A percentile compares a stretch with the other conserved stretches of the same genome.
phyloP scores from a whole-genome alignment of 73 alveolate genomes.

The Tetrahymena thermophila region DNA sequence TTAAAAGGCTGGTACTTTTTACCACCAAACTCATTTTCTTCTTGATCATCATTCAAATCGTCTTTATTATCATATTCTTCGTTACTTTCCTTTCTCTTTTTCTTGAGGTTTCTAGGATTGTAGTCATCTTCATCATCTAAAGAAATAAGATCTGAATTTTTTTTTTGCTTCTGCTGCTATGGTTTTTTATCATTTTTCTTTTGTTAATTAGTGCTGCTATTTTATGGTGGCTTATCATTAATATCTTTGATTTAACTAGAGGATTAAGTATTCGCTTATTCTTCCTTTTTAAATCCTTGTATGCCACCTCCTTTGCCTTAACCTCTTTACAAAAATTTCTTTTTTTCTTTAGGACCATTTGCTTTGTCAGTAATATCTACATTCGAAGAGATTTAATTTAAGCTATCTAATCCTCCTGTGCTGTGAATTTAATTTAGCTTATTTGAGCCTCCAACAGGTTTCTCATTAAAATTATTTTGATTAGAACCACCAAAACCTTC shows the following conservation, averaged over 20 bases:
- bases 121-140: background rate
- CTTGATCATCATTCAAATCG: background rate
- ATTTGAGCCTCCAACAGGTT: background rate
- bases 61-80: background rate
- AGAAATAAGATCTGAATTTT: background rate
- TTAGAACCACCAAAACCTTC: background rate
- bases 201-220: background rate
- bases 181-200: background rate
- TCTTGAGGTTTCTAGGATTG: background rate
- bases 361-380: background rate
- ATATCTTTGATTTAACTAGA: background rate
- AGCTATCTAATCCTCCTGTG: background rate
- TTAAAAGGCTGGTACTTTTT: background rate
- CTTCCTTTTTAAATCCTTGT: background rate
- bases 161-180: background rate
- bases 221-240: background rate
- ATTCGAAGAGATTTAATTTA: background rate
- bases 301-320: background rate
- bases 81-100: background rate
- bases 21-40: background rate
- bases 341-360: background rate
- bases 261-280: background rate
- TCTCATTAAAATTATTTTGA: background rate
- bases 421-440: background rate
- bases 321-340: background rate